Evolutionary conservation across 768 basidiomycete species (phyloP), one percentile per base, ranked within the genome.

Genomic region (Auricularia heimuer): DNA sequence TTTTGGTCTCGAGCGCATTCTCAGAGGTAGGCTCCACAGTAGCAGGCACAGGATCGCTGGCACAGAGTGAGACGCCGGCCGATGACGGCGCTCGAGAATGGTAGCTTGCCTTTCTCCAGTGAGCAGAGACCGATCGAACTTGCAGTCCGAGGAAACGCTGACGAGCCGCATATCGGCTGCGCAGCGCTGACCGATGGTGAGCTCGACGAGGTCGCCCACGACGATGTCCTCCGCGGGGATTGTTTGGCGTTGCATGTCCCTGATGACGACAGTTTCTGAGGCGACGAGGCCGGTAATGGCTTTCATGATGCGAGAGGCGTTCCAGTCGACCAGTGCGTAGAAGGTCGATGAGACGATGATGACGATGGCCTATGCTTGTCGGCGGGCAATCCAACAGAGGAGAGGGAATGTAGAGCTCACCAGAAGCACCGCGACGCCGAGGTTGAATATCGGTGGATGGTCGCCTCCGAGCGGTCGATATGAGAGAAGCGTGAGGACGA

Each of bases 81-180:
- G 47, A 18, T 16, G 11, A 18, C 21, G 21, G 4, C 14, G 21
- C 21, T 18, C 11, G 44, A 18, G 11, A 45, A 10, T 51, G 18
- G 14, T 16, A 6, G 47, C 47, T 16, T 6, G 18, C 47, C 47
- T 78, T 73, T 85, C 84, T 18, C 84, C 85, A 4, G 87, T 89
- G 16, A 89, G 77, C 39, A 88, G 79, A 37, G 84, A 81, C 36
- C 85, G 77, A 68, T 88, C 87, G 60, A 87, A 83, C 64, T 79
- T 79, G 45, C 87, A 73, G 69, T 88, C 87, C 2, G 80, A 74
- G 24, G 81, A 82, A 24, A 79, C 80, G 3, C 83, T 77, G 42
- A 88, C 78, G 21, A 90, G 76, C 61, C 84, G 81, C 18, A 90
- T 65, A 69, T 90, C 89, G 3, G 88, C 88, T 0, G 89, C 89